These are phyloP conservation scores for Calocybe cyanea DNA, from an alignment of 768 basidiomycete species.

Conservation along the genomic window DNA sequence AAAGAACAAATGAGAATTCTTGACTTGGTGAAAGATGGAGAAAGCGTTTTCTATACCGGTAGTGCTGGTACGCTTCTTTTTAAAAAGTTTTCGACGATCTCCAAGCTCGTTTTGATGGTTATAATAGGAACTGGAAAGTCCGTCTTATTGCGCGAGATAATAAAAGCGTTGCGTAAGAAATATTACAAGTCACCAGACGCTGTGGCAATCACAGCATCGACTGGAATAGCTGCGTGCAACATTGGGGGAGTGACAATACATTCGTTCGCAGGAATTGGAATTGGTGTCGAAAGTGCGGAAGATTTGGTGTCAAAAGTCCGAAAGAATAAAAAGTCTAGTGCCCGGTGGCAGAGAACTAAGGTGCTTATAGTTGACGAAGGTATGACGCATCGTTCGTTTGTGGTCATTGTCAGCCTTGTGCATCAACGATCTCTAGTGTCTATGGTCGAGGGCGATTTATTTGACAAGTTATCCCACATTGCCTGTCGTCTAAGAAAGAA, in stretches of 20 bases:
- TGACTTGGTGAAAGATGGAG: conserved; percentile 64
- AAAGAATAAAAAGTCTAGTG: conserved; percentile 79
- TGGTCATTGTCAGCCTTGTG: not conserved
- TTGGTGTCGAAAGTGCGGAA: conserved; percentile 66
- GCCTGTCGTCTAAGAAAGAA: conserved; percentile 62
- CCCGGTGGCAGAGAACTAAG: conserved; percentile 81
- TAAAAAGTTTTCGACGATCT: no score
- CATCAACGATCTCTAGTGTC: conserved; percentile 59
- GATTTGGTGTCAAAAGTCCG: conserved; percentile 61
- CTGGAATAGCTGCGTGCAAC: conserved; percentile 94
- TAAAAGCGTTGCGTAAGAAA: conserved; percentile 62
- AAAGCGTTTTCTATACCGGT: conserved; percentile 93
- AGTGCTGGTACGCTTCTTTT: conserved; percentile 72
- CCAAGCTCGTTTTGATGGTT: not conserved
- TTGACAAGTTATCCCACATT: conserved; percentile 83
- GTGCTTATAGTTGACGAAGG: conserved; percentile 85
- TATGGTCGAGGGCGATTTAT: conserved; percentile 92
- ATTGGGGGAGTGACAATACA: conserved; percentile 96
- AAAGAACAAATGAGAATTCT: conserved; percentile 84
- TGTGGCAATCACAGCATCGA: conserved; percentile 88
- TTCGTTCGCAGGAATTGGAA: conserved; percentile 91
- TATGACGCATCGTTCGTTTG: conserved; percentile 20
- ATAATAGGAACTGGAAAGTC: conserved; percentile 86
- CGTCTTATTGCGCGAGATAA: conserved; percentile 89
- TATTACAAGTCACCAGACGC: conserved; percentile 56